These are phyloP conservation scores for Fusarium dlaminii DNA, from an alignment of 2,329 filamentous ascomycete genomes.

Conservation along the genomic window DNA sequence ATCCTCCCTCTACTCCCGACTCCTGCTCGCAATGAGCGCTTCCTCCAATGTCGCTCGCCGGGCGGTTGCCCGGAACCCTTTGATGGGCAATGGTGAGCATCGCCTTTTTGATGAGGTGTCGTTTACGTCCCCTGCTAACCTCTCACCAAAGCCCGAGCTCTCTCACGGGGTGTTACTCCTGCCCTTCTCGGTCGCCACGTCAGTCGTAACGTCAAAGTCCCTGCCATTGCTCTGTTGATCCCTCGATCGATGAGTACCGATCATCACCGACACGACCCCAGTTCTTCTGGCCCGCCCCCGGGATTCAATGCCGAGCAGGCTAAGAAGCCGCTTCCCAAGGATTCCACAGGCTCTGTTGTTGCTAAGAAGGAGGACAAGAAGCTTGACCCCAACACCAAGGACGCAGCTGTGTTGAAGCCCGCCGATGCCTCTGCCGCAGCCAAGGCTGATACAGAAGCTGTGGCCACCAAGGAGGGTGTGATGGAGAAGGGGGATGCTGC, in stretches of 20 bases:
- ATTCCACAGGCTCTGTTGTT: conserved; percentile 49
- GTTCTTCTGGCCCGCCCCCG: conserved; percentile 76
- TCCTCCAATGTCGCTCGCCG: conserved; percentile 65
- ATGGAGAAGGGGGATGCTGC: conserved; percentile 67
- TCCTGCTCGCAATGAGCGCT: conserved; percentile 60
- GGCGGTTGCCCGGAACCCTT: conserved; percentile 63
- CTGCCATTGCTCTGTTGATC: conserved; percentile 66
- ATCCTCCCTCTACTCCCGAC: conserved; percentile 4
- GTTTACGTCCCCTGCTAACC: conserved; percentile 39
- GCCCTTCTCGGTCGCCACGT: conserved; percentile 58
- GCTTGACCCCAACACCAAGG: conserved; percentile 35
- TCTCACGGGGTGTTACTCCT: conserved; percentile 59
- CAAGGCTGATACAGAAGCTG: conserved; percentile 52
- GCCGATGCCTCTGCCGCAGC: conserved; percentile 45
- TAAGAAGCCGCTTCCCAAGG: conserved; percentile 80
- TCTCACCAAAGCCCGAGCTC: conserved; percentile 52
- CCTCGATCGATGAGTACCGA: conserved; percentile 69
- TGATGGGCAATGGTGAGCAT: conserved; percentile 59
- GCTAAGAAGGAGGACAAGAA: conserved; percentile 50
- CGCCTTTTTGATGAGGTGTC: background rate
- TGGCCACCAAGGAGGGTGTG: conserved; percentile 65
- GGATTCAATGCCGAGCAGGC: conserved; percentile 92
- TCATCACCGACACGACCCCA: conserved; percentile 61
- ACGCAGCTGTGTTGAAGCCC: conserved; percentile 18
- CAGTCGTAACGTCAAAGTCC: conserved; percentile 56